phyloP scores from a whole-genome alignment of 495 filamentous ascomycete species.

The Aspergillus indologenus region DNA sequence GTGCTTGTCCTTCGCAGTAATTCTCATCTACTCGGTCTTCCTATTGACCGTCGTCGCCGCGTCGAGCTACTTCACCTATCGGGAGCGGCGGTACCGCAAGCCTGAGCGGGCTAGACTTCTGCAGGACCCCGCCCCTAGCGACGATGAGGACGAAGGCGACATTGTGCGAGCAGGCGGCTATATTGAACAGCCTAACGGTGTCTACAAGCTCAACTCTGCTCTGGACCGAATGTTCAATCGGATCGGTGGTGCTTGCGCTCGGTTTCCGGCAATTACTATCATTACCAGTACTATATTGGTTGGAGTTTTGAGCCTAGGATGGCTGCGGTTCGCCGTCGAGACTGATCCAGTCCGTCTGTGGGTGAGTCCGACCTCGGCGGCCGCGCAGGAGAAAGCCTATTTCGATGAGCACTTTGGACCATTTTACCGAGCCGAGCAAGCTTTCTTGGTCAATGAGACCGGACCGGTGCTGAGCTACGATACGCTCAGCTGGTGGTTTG shows the following conservation, averaged over 20 bases:
- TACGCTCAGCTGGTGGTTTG: conserved; percentile 90
- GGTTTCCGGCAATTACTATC: conserved; percentile 83
- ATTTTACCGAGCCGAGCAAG: conserved; percentile 91
- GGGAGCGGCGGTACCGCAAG: conserved; percentile 65
- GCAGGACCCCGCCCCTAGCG: conserved; percentile 76
- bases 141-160: conserved; percentile 82
- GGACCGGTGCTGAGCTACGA: conserved; percentile 83
- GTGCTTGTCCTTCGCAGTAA: conserved; percentile 87
- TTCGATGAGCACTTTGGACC: conserved; percentile 95
- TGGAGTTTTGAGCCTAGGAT: conserved; percentile 74
- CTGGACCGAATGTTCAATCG: conserved; percentile 75
- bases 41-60: conserved; percentile 64
- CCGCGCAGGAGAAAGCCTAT: conserved; percentile 88
- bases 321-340: conserved; percentile 82
- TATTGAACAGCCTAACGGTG: conserved; percentile 61
- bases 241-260: conserved; percentile 78
- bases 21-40: conserved; percentile 77
- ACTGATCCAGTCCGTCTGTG: conserved; percentile 86
- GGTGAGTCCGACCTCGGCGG: conserved; percentile 89
- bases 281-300: conserved; percentile 65
- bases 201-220: conserved; percentile 74
- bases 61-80: conserved; percentile 70
- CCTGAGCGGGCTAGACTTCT: conserved; percentile 81
- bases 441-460: conserved; percentile 89
- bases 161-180: conserved; percentile 68